phyloP scores from a whole-genome alignment of 345 rosid species.

The Lepidium aucheri region DNA sequence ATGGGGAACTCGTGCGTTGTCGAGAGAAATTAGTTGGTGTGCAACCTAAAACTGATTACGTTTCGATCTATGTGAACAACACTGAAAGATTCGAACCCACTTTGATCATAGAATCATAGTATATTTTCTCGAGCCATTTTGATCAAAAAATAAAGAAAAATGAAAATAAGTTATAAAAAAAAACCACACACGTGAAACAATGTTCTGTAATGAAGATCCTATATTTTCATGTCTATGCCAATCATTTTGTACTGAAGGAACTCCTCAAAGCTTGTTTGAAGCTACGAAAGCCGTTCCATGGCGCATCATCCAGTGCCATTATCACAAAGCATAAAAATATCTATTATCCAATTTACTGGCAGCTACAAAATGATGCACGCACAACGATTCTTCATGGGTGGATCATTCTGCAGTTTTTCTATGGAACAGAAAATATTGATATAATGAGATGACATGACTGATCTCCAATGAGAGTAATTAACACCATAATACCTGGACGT shows the following conservation, averaged over 20 bases:
- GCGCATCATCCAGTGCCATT: too few species aligned
- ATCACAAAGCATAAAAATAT: conserved; percentile 11
- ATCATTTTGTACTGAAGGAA: too few species aligned
- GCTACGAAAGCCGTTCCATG: conserved; percentile 10
- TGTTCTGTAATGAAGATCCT: conserved; percentile 11
- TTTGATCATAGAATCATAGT: background rate
- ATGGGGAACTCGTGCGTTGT: conserved; percentile 21
- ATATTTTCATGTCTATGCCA: conserved; percentile 8
- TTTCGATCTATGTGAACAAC: too few species aligned
- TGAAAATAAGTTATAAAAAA: background rate
- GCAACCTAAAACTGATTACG: too few species aligned
- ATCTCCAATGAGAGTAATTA: background rate
- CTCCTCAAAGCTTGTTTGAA: conserved; percentile 12
- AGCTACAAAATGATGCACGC: conserved; percentile 61
- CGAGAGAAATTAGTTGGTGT: too few species aligned
- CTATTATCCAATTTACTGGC: conserved; percentile 14
- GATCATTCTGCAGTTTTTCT: conserved; percentile 48
- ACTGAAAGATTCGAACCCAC: too few species aligned
- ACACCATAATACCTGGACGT: too few species aligned
- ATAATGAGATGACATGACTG: background rate
- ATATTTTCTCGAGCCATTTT: conserved; percentile 2
- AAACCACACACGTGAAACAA: conserved; percentile 18
- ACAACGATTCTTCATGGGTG: conserved; percentile 42
- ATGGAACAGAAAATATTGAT: background rate
- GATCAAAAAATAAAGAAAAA: conserved; percentile 3